A percentile compares a stretch with the other conserved stretches of the same genome.
Conservation (phyloP, 805 yeast genomes). For the Candida vartiovaarae region DNA sequence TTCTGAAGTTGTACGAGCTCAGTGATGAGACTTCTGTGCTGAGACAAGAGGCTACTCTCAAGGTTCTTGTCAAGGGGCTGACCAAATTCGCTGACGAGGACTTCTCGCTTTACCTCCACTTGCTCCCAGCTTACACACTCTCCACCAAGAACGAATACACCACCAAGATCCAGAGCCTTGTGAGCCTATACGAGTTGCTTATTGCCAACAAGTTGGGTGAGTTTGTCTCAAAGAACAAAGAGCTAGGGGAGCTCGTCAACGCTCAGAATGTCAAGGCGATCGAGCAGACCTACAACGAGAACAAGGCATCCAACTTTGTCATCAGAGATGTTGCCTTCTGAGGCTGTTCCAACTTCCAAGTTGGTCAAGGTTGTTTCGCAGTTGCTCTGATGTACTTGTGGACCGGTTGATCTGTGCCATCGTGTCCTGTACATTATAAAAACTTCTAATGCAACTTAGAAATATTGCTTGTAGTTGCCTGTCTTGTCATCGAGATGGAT, state of each 20-base stretch:
- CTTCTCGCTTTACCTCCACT: constrained; percentile 36
- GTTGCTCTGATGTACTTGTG: constrained; percentile 2
- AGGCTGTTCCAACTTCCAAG: constrained; percentile 20
- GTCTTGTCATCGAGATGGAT: too few relatives aligned
- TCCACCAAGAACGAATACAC: constrained; percentile 18
- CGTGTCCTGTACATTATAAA: too few relatives aligned
- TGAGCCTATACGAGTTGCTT: constrained; percentile 18
- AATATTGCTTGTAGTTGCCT: too few relatives aligned
- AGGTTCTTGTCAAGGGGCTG: constrained; percentile 34
- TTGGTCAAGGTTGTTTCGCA: constrained; percentile 20
- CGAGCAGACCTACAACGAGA: constrained; percentile 13
- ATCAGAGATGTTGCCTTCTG: constrained; percentile 14
- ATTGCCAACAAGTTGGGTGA: constrained; percentile 17
- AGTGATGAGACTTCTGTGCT: constrained; percentile 28
- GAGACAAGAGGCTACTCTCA: constrained; percentile 32
- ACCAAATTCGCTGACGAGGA: constrained; percentile 34
- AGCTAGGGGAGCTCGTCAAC: constrained; percentile 13
- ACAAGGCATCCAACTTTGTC: constrained; percentile 19
- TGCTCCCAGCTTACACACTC: constrained; percentile 35
- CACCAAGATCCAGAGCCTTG: constrained; percentile 20
- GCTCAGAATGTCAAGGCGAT: constrained; percentile 11
- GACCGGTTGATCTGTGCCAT: neutral
- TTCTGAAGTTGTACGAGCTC: constrained; percentile 35
- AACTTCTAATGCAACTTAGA: too few relatives aligned
- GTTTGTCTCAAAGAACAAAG: constrained; percentile 18